Evolutionary conservation across 345 rosid species (phyloP), one percentile per base, ranked within the genome.

Genomic region (Syzygium aromaticum): DNA sequence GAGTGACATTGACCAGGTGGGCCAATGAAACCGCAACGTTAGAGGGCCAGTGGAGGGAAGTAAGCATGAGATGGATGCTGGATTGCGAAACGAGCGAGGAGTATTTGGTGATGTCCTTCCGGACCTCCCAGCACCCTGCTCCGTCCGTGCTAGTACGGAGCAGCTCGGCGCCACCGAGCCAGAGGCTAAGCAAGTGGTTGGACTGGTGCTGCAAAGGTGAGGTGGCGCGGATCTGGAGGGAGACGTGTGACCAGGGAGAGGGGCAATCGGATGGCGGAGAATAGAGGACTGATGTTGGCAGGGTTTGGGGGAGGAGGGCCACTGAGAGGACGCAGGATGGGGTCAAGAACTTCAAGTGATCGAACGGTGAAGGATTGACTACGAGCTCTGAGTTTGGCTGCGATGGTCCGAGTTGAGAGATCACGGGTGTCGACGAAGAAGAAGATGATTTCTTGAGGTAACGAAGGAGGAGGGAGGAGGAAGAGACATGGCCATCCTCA

Each of bases 71-170:
- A 43, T 27, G 57, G n/a, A 85, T 73, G 61, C 82, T 54, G 12
- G 61, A 46, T 28, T 77, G 23, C 17, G 23, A 38, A 9, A 90
- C 89, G 16, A 90, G 83, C 17, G 91, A 84, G 51, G 85, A 51
- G 87, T 86, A 90, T 57, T 57, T 77, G 22, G 91, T 88, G 85
- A 90, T 78, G 56, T 90, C 91, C 89, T 90, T 90, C 78, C n/a
- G 73, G 25, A 86, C 86, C 51, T 64, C 85, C 91, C 89, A 90
- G 30, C 14, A 77, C 86, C 85, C 86, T 51, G 89, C 85, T 80
- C 28, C 49, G 54, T 89, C 83, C 5, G 87, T 85, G 88, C 84
- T 83, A 85, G 85, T 90, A 23, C 88, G 86, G 63, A 90, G 89
- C 63, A 90, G 67, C 91, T 90, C 89, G 8, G 64, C 77, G 25